Conservation (phyloP, 768 basidiomycete genomes). For the Suillus brevipes region DNA sequence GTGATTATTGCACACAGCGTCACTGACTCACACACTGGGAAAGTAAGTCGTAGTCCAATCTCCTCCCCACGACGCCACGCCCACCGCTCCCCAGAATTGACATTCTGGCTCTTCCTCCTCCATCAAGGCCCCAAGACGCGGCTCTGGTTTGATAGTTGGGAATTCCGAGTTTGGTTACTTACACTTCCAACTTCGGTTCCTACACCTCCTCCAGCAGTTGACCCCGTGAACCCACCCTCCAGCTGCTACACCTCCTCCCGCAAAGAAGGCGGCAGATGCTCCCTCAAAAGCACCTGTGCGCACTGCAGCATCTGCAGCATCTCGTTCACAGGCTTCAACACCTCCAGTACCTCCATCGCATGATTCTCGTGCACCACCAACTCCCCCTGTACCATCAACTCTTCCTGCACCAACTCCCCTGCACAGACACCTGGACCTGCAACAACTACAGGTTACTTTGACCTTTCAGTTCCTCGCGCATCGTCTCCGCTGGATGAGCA, state of each 20-base stretch:
- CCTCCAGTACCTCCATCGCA: constrained; percentile 19
- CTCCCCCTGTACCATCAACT: no score
- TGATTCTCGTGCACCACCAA: constrained; percentile 7
- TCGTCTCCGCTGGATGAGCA: constrained; percentile 22
- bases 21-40: no score
- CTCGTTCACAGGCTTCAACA: constrained; percentile 22
- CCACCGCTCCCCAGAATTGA: no score
- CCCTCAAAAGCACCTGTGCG: constrained; percentile 1
- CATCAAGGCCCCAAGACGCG: no score
- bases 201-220: constrained; percentile 17
- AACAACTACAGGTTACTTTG: constrained; percentile 20
- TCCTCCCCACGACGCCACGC: no score
- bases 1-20: no score
- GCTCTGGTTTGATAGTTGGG: no score
- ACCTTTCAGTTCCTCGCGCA: constrained; percentile 24
- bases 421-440: constrained; percentile 8
- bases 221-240: neutral
- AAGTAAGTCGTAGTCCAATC: no score
- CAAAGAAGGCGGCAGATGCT: neutral
- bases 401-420: constrained; percentile 12
- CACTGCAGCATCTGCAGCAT: constrained; percentile 9
- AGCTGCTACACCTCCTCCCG: constrained; percentile 11
- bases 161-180: no score
- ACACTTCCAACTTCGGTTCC: constrained; percentile 24
- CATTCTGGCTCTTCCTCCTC: no score